Evolutionary conservation across 495 filamentous ascomycete species (phyloP).

Genomic region (Neohortaea acidophila): DNA sequence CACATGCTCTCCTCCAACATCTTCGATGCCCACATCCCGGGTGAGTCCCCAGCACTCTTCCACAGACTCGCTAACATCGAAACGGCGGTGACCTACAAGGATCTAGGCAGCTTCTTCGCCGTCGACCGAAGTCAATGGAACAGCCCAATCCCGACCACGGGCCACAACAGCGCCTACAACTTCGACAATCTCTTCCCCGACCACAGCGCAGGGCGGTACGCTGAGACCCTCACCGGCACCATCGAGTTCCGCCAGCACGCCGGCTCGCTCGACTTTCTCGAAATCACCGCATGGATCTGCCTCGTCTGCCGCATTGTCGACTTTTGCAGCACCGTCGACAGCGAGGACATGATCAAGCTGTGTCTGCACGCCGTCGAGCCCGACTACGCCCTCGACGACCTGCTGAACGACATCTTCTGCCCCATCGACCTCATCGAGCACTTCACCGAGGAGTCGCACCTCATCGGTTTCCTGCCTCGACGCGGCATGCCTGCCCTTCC

Average conservation of each 20-base stretch:
- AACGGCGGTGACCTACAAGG: neutral
- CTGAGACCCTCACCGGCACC: conserved; percentile 9
- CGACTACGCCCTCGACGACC: neutral
- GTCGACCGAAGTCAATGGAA: neutral
- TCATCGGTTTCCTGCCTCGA: too few species aligned
- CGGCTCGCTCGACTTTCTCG: conserved; percentile 24
- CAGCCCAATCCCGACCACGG: too few species aligned
- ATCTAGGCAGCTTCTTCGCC: neutral
- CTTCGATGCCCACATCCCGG: neutral
- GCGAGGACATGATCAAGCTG: neutral
- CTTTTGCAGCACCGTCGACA: neutral
- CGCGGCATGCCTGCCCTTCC: too few species aligned
- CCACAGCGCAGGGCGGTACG: neutral
- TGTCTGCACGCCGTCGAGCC: neutral
- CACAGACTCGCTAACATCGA: conserved; percentile 1
- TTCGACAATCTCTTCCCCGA: conserved; percentile 4
- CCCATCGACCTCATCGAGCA: neutral
- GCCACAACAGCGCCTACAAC: neutral
- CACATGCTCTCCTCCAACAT: neutral
- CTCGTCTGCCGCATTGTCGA: conserved; percentile 8
- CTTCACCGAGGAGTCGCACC: too few species aligned
- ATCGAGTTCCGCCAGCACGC: conserved; percentile 33
- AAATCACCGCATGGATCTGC: conserved; percentile 22
- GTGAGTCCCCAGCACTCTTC: neutral
- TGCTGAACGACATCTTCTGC: neutral